phyloP scores from a whole-genome alignment of 768 basidiomycete genomes.

The Suillus americanus region DNA sequence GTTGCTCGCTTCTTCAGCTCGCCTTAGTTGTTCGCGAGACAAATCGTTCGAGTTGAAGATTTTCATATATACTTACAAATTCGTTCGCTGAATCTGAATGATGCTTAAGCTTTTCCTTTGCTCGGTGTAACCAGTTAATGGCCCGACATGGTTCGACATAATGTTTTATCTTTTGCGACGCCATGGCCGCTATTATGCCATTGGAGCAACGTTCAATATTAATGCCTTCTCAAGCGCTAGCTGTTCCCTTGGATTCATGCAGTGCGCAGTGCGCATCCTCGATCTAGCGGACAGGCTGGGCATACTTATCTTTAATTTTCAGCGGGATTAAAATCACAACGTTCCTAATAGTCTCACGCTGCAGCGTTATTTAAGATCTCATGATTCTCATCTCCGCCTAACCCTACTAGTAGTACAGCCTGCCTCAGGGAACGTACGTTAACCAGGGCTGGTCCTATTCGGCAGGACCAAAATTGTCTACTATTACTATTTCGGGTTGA shows the following conservation, averaged over 20 bases:
- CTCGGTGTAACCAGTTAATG: not conserved
- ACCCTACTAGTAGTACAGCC: too few relatives aligned
- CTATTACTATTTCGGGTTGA: not conserved
- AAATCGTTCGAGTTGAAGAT: not conserved
- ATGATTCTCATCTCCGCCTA: not conserved
- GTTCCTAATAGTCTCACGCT: not conserved
- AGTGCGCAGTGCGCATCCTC: not conserved
- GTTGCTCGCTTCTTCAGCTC: constrained; percentile 1
- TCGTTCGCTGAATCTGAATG: not conserved
- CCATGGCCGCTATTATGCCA: not conserved
- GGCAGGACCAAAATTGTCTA: not conserved
- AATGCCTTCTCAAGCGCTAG: not conserved
- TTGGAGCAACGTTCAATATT: not conserved
- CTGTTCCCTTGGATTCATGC: not conserved
- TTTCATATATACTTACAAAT: not conserved
- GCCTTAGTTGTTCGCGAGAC: not conserved
- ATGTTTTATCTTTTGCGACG: not conserved
- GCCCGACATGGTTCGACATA: not conserved
- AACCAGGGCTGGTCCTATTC: not conserved
- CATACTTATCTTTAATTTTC: not conserved
- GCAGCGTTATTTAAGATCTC: not conserved
- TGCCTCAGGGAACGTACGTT: not conserved
- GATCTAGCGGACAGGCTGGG: not conserved
- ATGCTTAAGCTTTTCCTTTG: not conserved
- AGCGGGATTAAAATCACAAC: not conserved